These are phyloP conservation scores for Sutorius australiensis DNA, from an alignment of 768 basidiomycete genomes.

Conservation along the genomic window DNA sequence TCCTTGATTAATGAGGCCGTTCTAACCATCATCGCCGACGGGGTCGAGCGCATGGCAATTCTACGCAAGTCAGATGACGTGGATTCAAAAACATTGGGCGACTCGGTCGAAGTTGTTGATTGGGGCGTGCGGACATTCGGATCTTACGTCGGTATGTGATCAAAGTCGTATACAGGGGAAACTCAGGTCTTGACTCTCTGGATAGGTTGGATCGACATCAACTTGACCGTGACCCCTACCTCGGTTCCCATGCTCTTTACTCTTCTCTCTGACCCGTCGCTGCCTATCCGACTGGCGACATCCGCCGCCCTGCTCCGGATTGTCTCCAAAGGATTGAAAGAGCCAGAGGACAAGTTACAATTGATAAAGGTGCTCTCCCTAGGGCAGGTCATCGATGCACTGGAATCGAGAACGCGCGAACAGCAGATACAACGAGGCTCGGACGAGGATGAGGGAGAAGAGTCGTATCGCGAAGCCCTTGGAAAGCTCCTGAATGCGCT, in stretches of 20 bases:
- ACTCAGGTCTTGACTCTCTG: background rate
- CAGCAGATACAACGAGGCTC: slow-evolving; percentile 64
- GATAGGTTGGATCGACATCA: slow-evolving; percentile 96
- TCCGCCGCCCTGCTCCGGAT: slow-evolving; percentile 78
- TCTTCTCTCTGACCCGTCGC: slow-evolving; percentile 71
- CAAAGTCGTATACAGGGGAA: background rate
- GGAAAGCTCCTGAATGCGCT: slow-evolving; percentile 79
- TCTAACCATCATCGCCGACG: slow-evolving; percentile 74
- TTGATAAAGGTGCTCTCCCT: slow-evolving; percentile 87
- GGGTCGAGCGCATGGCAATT: slow-evolving; percentile 52
- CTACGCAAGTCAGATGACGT: slow-evolving; percentile 44
- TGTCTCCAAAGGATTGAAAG: slow-evolving; percentile 90
- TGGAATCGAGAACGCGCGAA: slow-evolving; percentile 71
- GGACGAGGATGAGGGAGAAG: slow-evolving; percentile 81
- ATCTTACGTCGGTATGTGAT: slow-evolving; percentile 85
- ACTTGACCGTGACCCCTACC: slow-evolving; percentile 86
- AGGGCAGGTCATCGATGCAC: slow-evolving; percentile 71
- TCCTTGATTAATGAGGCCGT: slow-evolving; percentile 82
- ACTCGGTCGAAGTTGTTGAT: slow-evolving; percentile 76
- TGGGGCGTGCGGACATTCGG: slow-evolving; percentile 91
- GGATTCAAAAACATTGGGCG: slow-evolving; percentile 51
- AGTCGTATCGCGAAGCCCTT: slow-evolving; percentile 84
- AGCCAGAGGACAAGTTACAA: slow-evolving; percentile 83
- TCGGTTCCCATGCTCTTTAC: slow-evolving; percentile 84
- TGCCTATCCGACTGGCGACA: slow-evolving; percentile 80